Base-by-base conservation (phyloP, 2,329 filamentous ascomycete genomes). In the Cladosporium sp. region DNA sequence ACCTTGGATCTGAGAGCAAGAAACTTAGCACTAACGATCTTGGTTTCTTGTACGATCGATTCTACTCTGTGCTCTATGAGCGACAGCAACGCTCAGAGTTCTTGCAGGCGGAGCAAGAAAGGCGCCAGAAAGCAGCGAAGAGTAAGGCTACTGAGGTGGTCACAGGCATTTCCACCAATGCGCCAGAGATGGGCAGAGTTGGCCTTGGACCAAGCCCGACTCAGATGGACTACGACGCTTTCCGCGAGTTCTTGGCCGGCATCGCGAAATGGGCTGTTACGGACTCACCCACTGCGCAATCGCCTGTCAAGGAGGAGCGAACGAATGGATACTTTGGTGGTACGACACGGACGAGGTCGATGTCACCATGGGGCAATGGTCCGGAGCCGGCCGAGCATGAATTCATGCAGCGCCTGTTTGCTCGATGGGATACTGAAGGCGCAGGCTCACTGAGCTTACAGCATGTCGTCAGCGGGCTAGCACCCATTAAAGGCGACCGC, bases 161-260 rank as follows among this genome's bases (percentile, higher is more conserved):
- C 11, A 79, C 81, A 76, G 81, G 81, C 1, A 77, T 81, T 34
- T 71, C 82, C 1, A 81, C 81, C 47, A 77, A 75, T 32, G 74
- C 87, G 67, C 86, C 91, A 12, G 92, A 97, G 77, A 91, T 92
- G 75, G 93, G 93, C 0, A 87, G 94, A 62, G 92, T 97, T 21
- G 94, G 92, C 0, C 84, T 97, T 1, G 94, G 93, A 0, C 90
- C 92, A 7, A 97, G 92, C 77, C 92, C 92, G 15, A 96, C 90
- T 32, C 85, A 93, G 71, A 99, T 99, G 95, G 93, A 98, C 77
- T 99, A 98, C 74, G 92, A 97, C 78, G 93, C 91, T 1, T 99
- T 98, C 79, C 86, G 94, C 66, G 93, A 98, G 74, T 98, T 99
- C 72, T 83, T 99, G 54, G 93, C 95, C 4, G 81, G 82, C 57